Conservation (phyloP, 805 yeast genomes). For the Pichia pseudocactophila region DNA sequence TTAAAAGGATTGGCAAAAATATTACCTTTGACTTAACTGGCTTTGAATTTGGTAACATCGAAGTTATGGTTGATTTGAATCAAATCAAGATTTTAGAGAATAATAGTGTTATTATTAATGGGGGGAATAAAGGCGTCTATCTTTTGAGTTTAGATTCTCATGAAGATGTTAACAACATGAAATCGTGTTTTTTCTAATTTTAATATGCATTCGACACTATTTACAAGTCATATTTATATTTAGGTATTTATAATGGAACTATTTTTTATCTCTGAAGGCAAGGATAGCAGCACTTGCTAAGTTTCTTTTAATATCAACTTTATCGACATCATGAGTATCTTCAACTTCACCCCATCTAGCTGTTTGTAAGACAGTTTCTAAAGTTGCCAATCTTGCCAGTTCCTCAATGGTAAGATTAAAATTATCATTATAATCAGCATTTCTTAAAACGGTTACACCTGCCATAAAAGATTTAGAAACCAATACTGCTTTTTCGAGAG, state of each 20-base stretch:
- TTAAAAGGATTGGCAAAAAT: background rate
- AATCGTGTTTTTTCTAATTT: slow-evolving; percentile 5
- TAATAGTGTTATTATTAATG: slow-evolving; percentile 3
- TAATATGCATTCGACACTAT: background rate
- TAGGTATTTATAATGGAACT: background rate
- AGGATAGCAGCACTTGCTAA: slow-evolving; percentile 69
- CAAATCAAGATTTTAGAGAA: slow-evolving; percentile 3
- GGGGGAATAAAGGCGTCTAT: slow-evolving; percentile 2
- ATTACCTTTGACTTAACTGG: slow-evolving; percentile 10
- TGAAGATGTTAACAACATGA: slow-evolving; percentile 1
- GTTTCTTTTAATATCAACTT: slow-evolving; percentile 77
- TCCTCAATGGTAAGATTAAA: slow-evolving; percentile 48
- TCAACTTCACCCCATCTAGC: slow-evolving; percentile 97
- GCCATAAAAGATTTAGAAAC: slow-evolving; percentile 80
- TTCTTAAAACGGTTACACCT: slow-evolving; percentile 61
- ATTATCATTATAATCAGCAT: slow-evolving; percentile 22
- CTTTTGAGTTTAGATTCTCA: slow-evolving; percentile 10
- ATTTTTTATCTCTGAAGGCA: slow-evolving; percentile 21
- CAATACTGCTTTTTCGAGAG: slow-evolving; percentile 82
- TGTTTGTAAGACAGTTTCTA: slow-evolving; percentile 81
- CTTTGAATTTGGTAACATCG: slow-evolving; percentile 14
- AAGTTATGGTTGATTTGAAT: background rate
- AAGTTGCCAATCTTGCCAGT: slow-evolving; percentile 64
- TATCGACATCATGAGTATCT: slow-evolving; percentile 97
- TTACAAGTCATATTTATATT: background rate